A percentile compares a stretch with the other conserved stretches of the same genome.
phyloP scores from a whole-genome alignment of 2,329 filamentous ascomycete species.

The Emergomyces pasteurianus region DNA sequence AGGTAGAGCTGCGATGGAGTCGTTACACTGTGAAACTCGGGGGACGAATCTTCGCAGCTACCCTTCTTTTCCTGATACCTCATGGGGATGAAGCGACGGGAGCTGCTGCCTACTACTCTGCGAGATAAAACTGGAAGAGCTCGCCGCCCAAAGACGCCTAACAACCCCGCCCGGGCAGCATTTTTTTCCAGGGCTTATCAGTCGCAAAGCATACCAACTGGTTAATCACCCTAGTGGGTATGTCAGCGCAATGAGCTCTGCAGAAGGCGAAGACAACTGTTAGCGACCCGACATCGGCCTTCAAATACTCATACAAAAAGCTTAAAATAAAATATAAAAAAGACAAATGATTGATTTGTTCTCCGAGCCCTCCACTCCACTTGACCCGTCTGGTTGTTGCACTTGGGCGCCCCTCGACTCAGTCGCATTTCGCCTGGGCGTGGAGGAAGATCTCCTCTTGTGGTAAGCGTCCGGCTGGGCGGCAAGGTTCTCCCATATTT shows the following conservation, averaged over 20 bases:
- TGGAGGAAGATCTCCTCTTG: background rate
- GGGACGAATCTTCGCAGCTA: background rate
- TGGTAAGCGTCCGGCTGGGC: background rate
- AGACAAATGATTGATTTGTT: background rate
- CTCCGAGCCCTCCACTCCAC: too few species aligned
- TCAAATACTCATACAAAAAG: background rate
- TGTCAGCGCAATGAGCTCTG: background rate
- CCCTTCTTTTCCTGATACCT: background rate
- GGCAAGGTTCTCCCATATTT: background rate
- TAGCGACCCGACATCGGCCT: background rate
- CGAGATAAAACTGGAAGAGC: background rate
- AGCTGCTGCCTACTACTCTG: too few species aligned
- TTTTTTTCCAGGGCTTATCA: background rate
- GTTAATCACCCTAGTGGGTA: background rate
- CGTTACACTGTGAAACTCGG: background rate
- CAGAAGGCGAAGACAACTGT: background rate
- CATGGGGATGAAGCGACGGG: background rate
- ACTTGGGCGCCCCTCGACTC: background rate
- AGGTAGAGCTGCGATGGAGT: background rate
- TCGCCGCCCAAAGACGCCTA: background rate
- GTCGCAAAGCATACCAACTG: background rate
- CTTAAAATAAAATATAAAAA: too few species aligned
- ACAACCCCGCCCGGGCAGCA: background rate
- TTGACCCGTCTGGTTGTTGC: background rate
- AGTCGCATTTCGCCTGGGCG: background rate